Evolutionary conservation across 768 basidiomycete genomes (phyloP).

Genomic region (Serendipita vermifera): DNA sequence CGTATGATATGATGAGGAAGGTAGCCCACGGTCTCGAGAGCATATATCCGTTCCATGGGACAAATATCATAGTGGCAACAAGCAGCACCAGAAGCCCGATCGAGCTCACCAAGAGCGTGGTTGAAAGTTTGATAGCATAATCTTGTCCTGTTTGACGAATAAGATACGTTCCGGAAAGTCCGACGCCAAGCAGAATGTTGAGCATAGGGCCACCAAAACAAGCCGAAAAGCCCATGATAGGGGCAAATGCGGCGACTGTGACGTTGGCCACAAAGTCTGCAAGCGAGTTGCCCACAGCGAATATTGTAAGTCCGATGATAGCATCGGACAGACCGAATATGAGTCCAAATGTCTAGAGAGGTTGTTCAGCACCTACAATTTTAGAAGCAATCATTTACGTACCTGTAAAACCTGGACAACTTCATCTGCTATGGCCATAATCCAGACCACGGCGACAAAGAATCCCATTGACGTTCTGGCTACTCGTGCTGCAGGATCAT

Average conservation of each 20-base stretch:
- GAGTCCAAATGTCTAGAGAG: conserved; percentile 67
- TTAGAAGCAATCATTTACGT: conserved; percentile 18
- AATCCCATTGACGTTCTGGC: conserved; percentile 85
- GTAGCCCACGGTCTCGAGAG: conserved; percentile 74
- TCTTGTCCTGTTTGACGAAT: conserved; percentile 49
- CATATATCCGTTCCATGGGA: conserved; percentile 73
- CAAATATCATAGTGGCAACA: conserved; percentile 60
- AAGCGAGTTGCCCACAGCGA: conserved; percentile 90
- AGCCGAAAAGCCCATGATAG: conserved; percentile 89
- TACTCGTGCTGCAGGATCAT: conserved; percentile 44
- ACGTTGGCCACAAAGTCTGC: conserved; percentile 96
- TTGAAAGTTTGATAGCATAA: conserved; percentile 64
- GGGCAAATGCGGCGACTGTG: conserved; percentile 87
- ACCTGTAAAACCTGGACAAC: conserved; percentile 86
- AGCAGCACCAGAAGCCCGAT: conserved; percentile 71
- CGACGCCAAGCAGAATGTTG: conserved; percentile 82
- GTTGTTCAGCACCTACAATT: conserved; percentile 9
- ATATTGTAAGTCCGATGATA: conserved; percentile 84
- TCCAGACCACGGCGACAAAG: conserved; percentile 84
- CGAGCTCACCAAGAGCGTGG: conserved; percentile 72
- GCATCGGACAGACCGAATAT: conserved; percentile 95
- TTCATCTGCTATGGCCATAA: conserved; percentile 95
- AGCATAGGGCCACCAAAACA: conserved; percentile 92
- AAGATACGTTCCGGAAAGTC: conserved; percentile 80
- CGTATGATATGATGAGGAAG: conserved; percentile 61